Evolutionary conservation across 306 rosid species (phyloP), one percentile per base, ranked within the genome.

Genomic region (Gillenia trifoliata): DNA sequence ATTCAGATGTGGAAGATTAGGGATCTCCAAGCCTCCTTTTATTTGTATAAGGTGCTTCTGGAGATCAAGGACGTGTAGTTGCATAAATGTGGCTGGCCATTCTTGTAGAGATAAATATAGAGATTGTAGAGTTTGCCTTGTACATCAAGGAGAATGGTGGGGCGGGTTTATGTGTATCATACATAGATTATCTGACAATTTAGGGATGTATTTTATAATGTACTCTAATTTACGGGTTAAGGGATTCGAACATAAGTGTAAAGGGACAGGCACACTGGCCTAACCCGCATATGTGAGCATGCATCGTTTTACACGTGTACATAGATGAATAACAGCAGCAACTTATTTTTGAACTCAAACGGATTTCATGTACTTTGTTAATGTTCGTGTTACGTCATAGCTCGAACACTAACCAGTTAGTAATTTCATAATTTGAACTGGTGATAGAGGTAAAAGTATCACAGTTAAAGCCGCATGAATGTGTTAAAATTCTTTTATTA

Each of bases 1-100:
- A 73, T 41, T 84, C 86, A 13, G 84, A 72, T 49, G 74, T 70
- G 62, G 87, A 83, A 75, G 84, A 79, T 10, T 84, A 74, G 59
- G 57, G 26, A 30, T 49, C 0, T 31, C 69, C n/a, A 43, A 12
- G 16, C 22, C 30, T 12, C 60, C 45, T 28, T 6, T 16, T 55
- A 5, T 31, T 25, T 13, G 8, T 25, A 10, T 38, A 17, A 34
- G 43, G 20, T 40, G 67, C 28, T 33, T 22, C 2, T 25, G 17
- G 25, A 71, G 52, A 17, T 8, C 5, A 0, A 6, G 49, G 54
- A 66, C 71, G n/a, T 22, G 0, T 20, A n/a, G 67, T 41, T 23
- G 31, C 71, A 6, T 3, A n/a, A 25, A 66, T 66, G 33, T 66
- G 16, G 54, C 43, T 7, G 50, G 8, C 19, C 25, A 6, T 52